Evolutionary conservation across 306 rosid genomes (phyloP), one percentile per base, ranked within the genome.

Genomic region (Quercus ilex): DNA sequence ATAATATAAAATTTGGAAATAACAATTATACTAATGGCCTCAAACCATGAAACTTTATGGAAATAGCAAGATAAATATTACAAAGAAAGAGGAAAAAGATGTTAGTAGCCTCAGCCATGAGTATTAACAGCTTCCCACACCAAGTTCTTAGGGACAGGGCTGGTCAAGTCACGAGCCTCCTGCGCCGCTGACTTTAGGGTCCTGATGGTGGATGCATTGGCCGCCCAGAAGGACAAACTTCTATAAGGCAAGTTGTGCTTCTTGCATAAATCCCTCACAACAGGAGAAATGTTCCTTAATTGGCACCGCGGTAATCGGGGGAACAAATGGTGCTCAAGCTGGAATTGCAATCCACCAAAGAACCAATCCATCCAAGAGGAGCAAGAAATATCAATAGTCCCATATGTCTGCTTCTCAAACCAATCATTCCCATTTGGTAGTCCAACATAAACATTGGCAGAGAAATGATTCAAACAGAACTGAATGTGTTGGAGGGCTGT

Each of bases 301-400:
- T 92, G 97, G 12, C 86, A 80, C 56, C 97, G 87, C 1, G 97
- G 97, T 3, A 89, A 69, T 84, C 91, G 81, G 2, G 93, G 93
- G 70, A 89, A 89, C 82, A 89, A 80, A 64, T 89, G 93, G 69
- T 89, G 93, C 79, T 89, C 93, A 21, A 89, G 88, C 69, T 89
- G 93, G 58, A 89, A 89, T 46, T 92, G 94, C 82, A 92, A 85
- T 1, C 97, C 97, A 41, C 97, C 97, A 82, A 77, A 87, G 83
- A 92, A 92, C 97, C 97, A 88, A 72, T 92, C 97, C 97, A 92
- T 92, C 89, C 91, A 90, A 11, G 71, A 5, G 0, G 97, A 84
- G 73, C 97, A 89, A 58, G 90, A 35, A 33, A 91, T 91, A 51
- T 91, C 94, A 57, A 91, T 49, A 17, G 97, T 90, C 30, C 97